Conservation (phyloP, 495 filamentous ascomycete species). For the Saxophila tyrrhenica region DNA sequence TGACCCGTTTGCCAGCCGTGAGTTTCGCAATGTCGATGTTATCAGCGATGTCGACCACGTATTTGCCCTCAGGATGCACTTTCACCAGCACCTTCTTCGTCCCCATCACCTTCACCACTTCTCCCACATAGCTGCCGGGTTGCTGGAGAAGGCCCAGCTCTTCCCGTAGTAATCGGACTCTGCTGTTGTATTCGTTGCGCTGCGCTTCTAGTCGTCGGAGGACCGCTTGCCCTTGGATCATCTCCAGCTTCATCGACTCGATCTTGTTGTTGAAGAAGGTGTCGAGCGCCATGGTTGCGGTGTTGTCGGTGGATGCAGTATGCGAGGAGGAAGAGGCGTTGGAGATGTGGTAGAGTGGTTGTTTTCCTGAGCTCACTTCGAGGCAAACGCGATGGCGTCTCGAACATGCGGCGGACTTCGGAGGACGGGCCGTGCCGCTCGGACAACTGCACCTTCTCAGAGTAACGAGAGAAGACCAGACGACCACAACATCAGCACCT, state of each 20-base stretch:
- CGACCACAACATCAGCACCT: no score
- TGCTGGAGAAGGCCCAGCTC: slow-evolving; percentile 94
- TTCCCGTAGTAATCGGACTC: slow-evolving; percentile 88
- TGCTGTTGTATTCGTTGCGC: slow-evolving; percentile 98
- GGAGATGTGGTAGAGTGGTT: background rate
- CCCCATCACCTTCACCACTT: slow-evolving; percentile 99
- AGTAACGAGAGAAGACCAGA: no score
- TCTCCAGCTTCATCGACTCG: slow-evolving; percentile 99
- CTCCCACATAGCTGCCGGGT: slow-evolving; percentile 94
- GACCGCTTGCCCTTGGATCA: slow-evolving; percentile 94
- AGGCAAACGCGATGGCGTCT: background rate
- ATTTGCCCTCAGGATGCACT: slow-evolving; percentile 99
- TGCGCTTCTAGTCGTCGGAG: slow-evolving; percentile 92
- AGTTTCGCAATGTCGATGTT: slow-evolving; percentile 90
- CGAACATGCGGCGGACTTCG: background rate
- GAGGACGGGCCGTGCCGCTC: background rate
- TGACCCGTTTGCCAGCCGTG: slow-evolving; percentile 94
- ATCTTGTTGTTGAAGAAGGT: slow-evolving; percentile 99
- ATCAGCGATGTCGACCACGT: slow-evolving; percentile 95
- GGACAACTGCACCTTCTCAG: no score
- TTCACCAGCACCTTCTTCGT: slow-evolving; percentile 99
- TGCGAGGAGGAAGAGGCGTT: no score
- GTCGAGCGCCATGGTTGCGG: slow-evolving; percentile 81
- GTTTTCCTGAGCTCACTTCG: background rate
- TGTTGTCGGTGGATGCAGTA: background rate